phyloP scores from a whole-genome alignment of 2,329 filamentous ascomycete species.

The Sodiomyces alkalinus region DNA sequence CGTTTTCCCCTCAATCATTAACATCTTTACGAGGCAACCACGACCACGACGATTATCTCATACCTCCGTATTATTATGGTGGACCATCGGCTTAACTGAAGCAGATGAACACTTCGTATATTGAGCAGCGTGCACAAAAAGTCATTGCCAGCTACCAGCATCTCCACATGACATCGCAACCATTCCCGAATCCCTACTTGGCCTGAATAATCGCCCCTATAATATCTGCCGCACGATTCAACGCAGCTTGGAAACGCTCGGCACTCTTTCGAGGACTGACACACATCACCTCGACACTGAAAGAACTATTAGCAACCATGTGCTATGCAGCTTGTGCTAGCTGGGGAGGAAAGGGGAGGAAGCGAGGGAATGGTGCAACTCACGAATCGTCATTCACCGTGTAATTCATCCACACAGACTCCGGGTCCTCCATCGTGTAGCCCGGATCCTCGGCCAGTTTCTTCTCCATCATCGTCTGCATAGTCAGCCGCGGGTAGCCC shows the following conservation, averaged over 20 bases:
- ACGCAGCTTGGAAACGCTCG: neutral
- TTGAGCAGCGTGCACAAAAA: no score
- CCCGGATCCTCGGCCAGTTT: neutral
- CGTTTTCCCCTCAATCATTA: no score
- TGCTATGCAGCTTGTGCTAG: no score
- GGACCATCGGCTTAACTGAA: no score
- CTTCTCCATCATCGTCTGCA: neutral
- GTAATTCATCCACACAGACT: neutral
- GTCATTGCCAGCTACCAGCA: no score
- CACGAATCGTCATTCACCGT: neutral
- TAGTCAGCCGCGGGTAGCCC: neutral
- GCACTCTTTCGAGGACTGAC: neutral
- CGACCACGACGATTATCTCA: no score
- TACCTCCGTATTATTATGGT: no score
- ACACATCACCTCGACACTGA: neutral
- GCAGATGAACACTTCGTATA: no score
- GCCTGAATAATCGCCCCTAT: neutral
- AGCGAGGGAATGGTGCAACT: neutral
- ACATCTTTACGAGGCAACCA: no score
- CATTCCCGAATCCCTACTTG: neutral
- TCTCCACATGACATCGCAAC: neutral
- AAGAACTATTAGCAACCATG: neutral
- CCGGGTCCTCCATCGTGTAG: neutral
- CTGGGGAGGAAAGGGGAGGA: neutral
- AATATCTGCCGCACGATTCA: neutral